Evolutionary conservation across 2,329 filamentous ascomycete genomes (phyloP), one percentile per base, ranked within the genome.

Genomic region (Alternaria sp.): DNA sequence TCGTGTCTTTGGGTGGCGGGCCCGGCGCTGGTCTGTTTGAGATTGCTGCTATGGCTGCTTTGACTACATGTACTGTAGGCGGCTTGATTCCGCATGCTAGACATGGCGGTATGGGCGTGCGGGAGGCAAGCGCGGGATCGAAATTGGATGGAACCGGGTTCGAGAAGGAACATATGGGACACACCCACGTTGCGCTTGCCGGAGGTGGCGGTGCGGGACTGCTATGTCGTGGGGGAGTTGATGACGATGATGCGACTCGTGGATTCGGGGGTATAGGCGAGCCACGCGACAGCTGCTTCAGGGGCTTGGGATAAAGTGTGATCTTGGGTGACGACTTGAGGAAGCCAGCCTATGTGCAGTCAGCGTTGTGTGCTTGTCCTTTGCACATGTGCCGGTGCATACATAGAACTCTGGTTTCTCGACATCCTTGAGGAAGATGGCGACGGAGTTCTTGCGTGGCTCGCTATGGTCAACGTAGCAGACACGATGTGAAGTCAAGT

Each of bases 241-340:
- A 66, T 7, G 75, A 58, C 3, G 75, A 69, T 16, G 67, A 56
- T 3, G 73, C 66, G 62, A 61, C 72, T 16, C 64, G 69, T 12
- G 66, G 80, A 36, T 84, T 81, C 24, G 79, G 67, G 39, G 81
- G 78, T 41, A 79, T 75, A 9, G 82, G 76, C 7, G 87, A 82
- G 7, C 67, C 69, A 65, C 89, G 78, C 14, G 88, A 85, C 16
- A 87, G 82, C 64, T 87, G 86, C 77, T 91, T 96, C 16, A 85
- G 79, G 1, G 91, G 87, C 73, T 97, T 98, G 0, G 94, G 92
- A 65, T 93, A 87, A 54, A 99, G 81, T 2, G 92, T 97, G 65
- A 99, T 88, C 80, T 99, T 99, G 7, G 95, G 83, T 2, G 95
- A 98, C 0, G 95, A 98, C 76, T 96, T 97, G 43, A 98, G 82